Percentiles rank a stretch among this genome's conserved stretches.
phyloP scores from a whole-genome alignment of 805 yeast genomes.

The Sugiyamaella smithiae region DNA sequence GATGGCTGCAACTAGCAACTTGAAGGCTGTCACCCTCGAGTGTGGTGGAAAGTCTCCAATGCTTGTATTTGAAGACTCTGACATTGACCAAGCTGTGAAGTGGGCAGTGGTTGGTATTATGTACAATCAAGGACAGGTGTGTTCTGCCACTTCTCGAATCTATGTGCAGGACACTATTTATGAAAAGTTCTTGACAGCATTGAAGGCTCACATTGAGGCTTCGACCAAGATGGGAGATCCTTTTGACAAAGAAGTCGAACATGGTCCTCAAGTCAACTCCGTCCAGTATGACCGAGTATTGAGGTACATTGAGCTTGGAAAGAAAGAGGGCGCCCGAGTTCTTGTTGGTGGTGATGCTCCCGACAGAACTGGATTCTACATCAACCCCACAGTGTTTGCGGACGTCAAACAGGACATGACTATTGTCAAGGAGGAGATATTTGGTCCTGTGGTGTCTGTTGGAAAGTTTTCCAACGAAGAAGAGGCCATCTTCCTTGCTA shows the following conservation, averaged over 20 bases:
- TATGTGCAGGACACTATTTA: slow-evolving; percentile 83
- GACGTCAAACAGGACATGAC: slow-evolving; percentile 72
- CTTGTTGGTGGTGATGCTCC: slow-evolving; percentile 74
- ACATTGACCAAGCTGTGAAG: slow-evolving; percentile 70
- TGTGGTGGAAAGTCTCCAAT: slow-evolving; percentile 97
- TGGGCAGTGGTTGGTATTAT: slow-evolving; percentile 79
- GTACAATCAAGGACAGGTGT: slow-evolving; percentile 93
- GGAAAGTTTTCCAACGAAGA: slow-evolving; percentile 79
- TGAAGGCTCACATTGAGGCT: slow-evolving; percentile 49
- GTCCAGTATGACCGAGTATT: slow-evolving; percentile 76
- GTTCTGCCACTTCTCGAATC: slow-evolving; percentile 92
- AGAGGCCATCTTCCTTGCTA: slow-evolving; percentile 75
- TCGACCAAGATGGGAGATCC: slow-evolving; percentile 74
- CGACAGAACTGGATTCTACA: slow-evolving; percentile 41
- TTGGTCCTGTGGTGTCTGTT: slow-evolving; percentile 89
- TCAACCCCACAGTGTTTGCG: slow-evolving; percentile 77
- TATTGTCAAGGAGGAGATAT: slow-evolving; percentile 85
- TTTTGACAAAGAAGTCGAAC: slow-evolving; percentile 70
- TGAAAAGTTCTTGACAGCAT: slow-evolving; percentile 66
- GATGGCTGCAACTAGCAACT: slow-evolving; percentile 72
- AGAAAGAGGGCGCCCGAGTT: slow-evolving; percentile 78
- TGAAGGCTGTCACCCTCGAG: slow-evolving; percentile 90
- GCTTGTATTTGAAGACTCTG: slow-evolving; percentile 82
- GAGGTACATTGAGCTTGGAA: slow-evolving; percentile 71
- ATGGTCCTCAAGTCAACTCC: slow-evolving; percentile 90